A percentile compares a stretch with the other conserved stretches of the same genome.
These are phyloP conservation scores for Phytomonas francai DNA, from an alignment of 208 protist species.

Conservation along the genomic window DNA sequence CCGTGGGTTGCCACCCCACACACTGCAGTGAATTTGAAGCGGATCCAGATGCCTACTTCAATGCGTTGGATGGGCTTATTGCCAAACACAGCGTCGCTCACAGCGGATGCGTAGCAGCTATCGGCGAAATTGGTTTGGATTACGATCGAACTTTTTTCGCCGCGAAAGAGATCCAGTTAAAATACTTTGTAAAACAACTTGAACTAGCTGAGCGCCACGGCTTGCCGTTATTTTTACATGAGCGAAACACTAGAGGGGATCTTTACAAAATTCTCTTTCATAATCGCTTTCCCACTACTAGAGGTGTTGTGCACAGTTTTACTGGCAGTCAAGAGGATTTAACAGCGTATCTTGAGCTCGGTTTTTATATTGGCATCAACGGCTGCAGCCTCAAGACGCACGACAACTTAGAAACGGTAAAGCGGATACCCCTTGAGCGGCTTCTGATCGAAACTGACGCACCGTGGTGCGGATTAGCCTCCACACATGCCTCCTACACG, in stretches of 20 bases:
- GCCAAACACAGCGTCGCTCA: slow-evolving; percentile 30
- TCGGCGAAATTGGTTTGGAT: slow-evolving; percentile 89
- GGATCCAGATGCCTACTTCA: slow-evolving; percentile 45
- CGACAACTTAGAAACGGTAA: slow-evolving; percentile 57
- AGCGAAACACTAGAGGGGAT: slow-evolving; percentile 71
- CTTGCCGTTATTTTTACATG: slow-evolving; percentile 89
- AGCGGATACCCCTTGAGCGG: slow-evolving; percentile 64
- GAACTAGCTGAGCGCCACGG: slow-evolving; percentile 27
- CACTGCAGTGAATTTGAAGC: slow-evolving; percentile 68
- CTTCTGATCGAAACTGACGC: slow-evolving; percentile 93
- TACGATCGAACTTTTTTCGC: slow-evolving; percentile 79
- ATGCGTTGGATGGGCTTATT: slow-evolving; percentile 40
- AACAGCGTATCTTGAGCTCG: slow-evolving; percentile 53
- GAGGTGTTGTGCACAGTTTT: slow-evolving; percentile 93
- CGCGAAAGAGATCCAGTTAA: slow-evolving; percentile 59
- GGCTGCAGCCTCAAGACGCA: slow-evolving; percentile 86
- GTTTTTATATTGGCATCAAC: slow-evolving; percentile 87
- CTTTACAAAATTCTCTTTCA: slow-evolving; percentile 79
- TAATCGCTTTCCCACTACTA: slow-evolving; percentile 6
- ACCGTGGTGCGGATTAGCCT: slow-evolving; percentile 91
- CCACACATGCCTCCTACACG: slow-evolving; percentile 24
- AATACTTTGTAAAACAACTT: slow-evolving; percentile 67
- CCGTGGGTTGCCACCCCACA: slow-evolving; percentile 80
- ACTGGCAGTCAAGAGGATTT: slow-evolving; percentile 84
- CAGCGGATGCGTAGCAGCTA: slow-evolving; percentile 69